Conservation (phyloP, 2,329 filamentous ascomycete species). For the Zasmidium angulare region DNA sequence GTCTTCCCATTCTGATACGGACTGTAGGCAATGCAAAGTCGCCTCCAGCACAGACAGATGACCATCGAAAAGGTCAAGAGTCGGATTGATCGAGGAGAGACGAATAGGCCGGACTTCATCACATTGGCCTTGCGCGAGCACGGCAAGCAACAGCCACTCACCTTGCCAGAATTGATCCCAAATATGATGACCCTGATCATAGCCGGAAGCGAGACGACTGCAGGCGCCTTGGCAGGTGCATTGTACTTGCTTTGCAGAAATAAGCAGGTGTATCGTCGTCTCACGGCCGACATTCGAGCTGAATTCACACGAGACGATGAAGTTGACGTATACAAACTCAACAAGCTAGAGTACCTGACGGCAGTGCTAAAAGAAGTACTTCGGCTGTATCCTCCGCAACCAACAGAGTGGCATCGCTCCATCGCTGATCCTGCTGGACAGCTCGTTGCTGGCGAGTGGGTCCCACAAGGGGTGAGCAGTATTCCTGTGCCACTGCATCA, state of each 20-base stretch:
- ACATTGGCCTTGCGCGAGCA: slow-evolving; percentile 57
- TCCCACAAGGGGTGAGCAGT: background rate
- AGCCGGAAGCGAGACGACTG: slow-evolving; percentile 71
- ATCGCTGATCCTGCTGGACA: slow-evolving; percentile 19
- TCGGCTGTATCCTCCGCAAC: slow-evolving; percentile 39
- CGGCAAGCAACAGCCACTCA: slow-evolving; percentile 30
- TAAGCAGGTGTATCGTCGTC: slow-evolving; percentile 52
- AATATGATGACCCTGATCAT: slow-evolving; percentile 63
- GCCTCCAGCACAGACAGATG: background rate
- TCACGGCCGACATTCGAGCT: slow-evolving; percentile 57
- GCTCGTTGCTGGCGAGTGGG: slow-evolving; percentile 5
- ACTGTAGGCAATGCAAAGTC: background rate
- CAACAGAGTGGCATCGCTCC: slow-evolving; percentile 26
- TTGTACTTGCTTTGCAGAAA: slow-evolving; percentile 72
- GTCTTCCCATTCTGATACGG: no score
- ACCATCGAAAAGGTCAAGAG: background rate
- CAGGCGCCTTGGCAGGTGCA: slow-evolving; percentile 66
- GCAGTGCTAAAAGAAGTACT: slow-evolving; percentile 40
- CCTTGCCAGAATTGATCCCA: background rate
- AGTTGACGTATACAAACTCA: slow-evolving; percentile 36
- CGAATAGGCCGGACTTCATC: slow-evolving; percentile 54
- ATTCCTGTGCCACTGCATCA: background rate
- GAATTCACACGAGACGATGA: slow-evolving; percentile 33
- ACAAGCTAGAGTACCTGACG: slow-evolving; percentile 39
- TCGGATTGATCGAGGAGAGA: background rate